Evolutionary conservation across 1,139 yeast genomes (phyloP), one percentile per base, ranked within the genome.

Genomic region (Saccharomycopsis phalli): DNA sequence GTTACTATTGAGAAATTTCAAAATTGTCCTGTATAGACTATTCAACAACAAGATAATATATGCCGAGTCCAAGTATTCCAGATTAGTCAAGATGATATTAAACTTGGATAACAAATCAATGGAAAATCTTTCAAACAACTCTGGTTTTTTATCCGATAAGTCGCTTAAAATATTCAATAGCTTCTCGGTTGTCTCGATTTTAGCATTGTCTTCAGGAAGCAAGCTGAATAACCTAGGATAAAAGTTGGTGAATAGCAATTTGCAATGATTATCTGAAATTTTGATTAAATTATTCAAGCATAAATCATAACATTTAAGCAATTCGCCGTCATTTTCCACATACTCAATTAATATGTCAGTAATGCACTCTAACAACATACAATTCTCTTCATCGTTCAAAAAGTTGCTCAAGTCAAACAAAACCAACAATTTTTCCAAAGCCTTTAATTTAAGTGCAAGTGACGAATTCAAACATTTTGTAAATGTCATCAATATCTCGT

Each of bases 391-490:
- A 2, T 53, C 51, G 8, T 58, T 59, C 34, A 83, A 59, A 47
- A 72, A 75, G 1, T 59, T 59, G 2, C 60, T 56, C 49, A 79
- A 60, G 28, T 62, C 62, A 19, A 73, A 60, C 40, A 81, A 53
- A 45, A 74, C 72, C 1, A 74, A 65, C 43, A 87, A 66, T 41
- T 81, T 84, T 38, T 74, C 74, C 28, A 82, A 65, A 1, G 88
- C 73, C 37, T 80, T 62, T 33, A 81, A 69, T 51, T 87, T 71
- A 40, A 87, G 65, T 40, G 67, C 67, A 0, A 94, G 76, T 0
- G 84, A 68, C 0, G 80, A 69, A 57, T 79, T 74, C 40, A 87
- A 65, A 3, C 83, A 66, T 54, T 74, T 81, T 11, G 86, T 75
- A 49, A 83, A 58, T 38, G 79, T 65, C 41, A 78, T 72, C 31